phyloP scores from a whole-genome alignment of 2,329 filamentous ascomycete species.

The Trichoderma cornu-damae region DNA sequence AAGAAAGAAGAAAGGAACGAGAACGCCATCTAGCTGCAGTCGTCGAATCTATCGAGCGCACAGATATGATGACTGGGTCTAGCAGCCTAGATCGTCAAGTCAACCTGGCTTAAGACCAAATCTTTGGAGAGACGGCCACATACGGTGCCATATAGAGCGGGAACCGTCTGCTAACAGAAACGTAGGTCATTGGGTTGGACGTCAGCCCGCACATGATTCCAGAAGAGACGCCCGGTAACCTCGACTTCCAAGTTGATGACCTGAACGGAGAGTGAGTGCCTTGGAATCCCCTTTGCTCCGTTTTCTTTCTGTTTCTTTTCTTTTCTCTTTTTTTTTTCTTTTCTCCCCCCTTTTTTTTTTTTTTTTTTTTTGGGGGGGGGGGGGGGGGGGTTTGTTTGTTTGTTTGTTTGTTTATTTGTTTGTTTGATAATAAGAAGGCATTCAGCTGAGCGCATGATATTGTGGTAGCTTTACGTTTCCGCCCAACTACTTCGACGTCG shows the following conservation, averaged over 20 bases:
- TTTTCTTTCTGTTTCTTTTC: too few species aligned
- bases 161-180: background rate
- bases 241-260: conserved; percentile 68
- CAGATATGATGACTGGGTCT: background rate
- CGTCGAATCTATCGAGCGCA: background rate
- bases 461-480: conserved; percentile 58
- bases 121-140: background rate
- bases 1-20: too few species aligned
- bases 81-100: background rate
- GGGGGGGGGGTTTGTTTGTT: too few species aligned
- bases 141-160: background rate
- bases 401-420: too few species aligned
- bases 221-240: conserved; percentile 58
- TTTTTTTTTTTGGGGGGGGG: too few species aligned
- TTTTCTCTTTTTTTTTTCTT: too few species aligned
- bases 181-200: conserved; percentile 66
- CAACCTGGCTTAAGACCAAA: background rate
- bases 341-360: too few species aligned
- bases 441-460: background rate
- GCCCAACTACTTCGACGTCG: conserved; percentile 69
- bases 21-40: too few species aligned
- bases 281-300: background rate
- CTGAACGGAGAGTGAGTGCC: conserved; percentile 55
- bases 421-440: background rate
- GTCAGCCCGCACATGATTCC: conserved; percentile 66